These are phyloP conservation scores for Pseudopithomyces chartarum DNA, from an alignment of 2,329 filamentous ascomycete species.

Conservation along the genomic window DNA sequence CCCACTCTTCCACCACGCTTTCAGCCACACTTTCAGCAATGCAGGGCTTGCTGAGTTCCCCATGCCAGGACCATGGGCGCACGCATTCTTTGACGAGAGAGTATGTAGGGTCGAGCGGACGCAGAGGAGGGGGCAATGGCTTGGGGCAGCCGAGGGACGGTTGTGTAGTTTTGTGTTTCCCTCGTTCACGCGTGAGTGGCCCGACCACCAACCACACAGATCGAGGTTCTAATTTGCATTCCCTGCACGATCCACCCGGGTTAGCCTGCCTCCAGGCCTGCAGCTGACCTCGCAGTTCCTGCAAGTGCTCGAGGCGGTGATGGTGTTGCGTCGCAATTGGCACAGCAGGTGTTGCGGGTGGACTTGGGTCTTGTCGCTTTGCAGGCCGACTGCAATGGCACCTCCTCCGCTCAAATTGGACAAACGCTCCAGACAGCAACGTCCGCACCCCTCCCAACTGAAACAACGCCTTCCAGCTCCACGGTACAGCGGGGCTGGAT, in stretches of 20 bases:
- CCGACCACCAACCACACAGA: conserved; percentile 14
- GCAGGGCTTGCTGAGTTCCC: conserved; percentile 32
- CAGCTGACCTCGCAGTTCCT: conserved; percentile 2
- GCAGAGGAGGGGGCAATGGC: conserved; percentile 10
- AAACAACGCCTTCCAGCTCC: no score
- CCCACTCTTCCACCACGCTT: conserved; percentile 29
- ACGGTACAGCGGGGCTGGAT: no score
- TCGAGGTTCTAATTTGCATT: conserved; percentile 13
- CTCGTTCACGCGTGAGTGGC: conserved; percentile 12
- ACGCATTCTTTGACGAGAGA: conserved; percentile 34
- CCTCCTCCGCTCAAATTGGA: no score
- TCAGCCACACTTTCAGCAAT: conserved; percentile 37
- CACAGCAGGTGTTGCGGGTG: no score
- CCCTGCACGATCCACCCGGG: conserved; percentile 11
- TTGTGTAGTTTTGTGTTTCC: conserved; percentile 9
- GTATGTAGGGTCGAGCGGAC: no score
- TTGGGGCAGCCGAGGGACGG: not conserved
- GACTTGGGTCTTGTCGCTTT: no score
- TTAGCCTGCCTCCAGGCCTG: not conserved
- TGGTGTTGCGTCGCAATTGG: no score
- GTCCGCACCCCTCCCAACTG: no score
- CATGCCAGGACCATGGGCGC: conserved; percentile 35
- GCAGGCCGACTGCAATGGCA: no score
- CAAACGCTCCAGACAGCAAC: not conserved
- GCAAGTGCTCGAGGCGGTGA: no score